Evolutionary conservation across 2,329 filamentous ascomycete genomes (phyloP).

Genomic region (Apiospora arundinis): DNA sequence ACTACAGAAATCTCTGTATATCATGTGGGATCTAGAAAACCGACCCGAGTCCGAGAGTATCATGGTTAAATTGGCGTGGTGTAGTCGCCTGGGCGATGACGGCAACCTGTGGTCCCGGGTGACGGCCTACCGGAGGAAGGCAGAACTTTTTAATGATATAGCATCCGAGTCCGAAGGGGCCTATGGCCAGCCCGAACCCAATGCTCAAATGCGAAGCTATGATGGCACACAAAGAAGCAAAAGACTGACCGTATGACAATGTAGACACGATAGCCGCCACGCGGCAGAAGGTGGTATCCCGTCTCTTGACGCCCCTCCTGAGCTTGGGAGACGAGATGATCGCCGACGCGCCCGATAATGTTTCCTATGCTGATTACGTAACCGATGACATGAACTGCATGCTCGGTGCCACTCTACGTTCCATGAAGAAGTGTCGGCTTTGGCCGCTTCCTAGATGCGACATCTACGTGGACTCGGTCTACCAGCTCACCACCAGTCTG

Average conservation of each 20-base stretch:
- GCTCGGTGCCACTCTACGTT: constrained; percentile 27
- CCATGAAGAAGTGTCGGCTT: constrained; percentile 17
- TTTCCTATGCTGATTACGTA: too few relatives aligned
- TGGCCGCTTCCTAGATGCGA: constrained; percentile 25
- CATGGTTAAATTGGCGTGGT: not conserved
- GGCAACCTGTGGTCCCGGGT: not conserved
- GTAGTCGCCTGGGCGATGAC: not conserved
- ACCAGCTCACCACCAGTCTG: not conserved
- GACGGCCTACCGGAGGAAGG: not conserved
- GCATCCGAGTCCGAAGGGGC: not conserved
- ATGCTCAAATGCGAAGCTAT: too few relatives aligned
- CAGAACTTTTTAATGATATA: not conserved
- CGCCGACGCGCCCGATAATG: too few relatives aligned
- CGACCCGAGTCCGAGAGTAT: constrained; percentile 17
- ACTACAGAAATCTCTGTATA: constrained; percentile 23
- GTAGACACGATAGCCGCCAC: not conserved
- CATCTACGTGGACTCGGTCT: not conserved
- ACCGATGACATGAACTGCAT: too few relatives aligned
- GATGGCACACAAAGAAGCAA: not conserved
- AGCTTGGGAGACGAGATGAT: not conserved
- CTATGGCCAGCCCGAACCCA: not conserved
- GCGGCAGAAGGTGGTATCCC: not conserved
- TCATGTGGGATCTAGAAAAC: constrained; percentile 29
- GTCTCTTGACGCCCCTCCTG: not conserved
- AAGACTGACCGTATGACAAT: not conserved